A percentile compares a stretch with the other conserved stretches of the same genome.
phyloP scores from a whole-genome alignment of 139 green algal species.

The Chlorella sp. region DNA sequence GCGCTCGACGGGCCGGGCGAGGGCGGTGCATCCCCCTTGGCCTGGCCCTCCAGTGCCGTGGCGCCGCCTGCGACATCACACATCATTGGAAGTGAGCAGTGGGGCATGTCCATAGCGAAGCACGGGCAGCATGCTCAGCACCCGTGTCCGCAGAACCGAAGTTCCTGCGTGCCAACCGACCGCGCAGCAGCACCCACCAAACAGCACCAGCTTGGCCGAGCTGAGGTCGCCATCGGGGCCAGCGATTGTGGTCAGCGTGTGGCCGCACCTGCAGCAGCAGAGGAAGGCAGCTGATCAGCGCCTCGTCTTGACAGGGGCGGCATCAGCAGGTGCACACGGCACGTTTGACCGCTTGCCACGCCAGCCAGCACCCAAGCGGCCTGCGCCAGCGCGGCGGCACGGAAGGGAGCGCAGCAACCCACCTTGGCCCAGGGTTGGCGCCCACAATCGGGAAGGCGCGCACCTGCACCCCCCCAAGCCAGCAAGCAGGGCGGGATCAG shows the following conservation, averaged over 20 bases:
- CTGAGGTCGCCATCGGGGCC: slow-evolving; percentile 73
- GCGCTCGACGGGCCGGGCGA: slow-evolving; percentile 36
- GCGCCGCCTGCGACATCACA: slow-evolving; percentile 72
- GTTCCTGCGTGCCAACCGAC: background rate
- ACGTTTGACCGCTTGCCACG: no score
- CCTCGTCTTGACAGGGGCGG: no score
- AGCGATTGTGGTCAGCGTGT: slow-evolving; percentile 91
- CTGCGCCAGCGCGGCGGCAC: no score
- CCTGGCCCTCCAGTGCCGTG: slow-evolving; percentile 88
- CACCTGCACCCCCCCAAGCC: background rate
- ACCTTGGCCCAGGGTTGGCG: slow-evolving; percentile 46
- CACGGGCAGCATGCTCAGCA: background rate
- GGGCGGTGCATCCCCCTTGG: slow-evolving; percentile 33
- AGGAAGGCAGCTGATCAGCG: no score
- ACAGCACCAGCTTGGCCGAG: slow-evolving; percentile 84
- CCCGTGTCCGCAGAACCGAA: background rate
- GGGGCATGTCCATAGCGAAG: background rate
- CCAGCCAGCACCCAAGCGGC: no score
- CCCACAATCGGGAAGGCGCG: slow-evolving; percentile 46
- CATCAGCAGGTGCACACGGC: no score
- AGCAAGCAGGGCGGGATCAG: background rate
- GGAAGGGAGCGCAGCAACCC: background rate
- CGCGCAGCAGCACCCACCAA: slow-evolving; percentile 68
- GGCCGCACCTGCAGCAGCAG: slow-evolving; percentile 76
- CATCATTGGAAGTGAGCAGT: background rate